These are phyloP conservation scores for Pseudocercospora macadamiae DNA, from an alignment of 2,329 filamentous ascomycete species.

Conservation along the genomic window DNA sequence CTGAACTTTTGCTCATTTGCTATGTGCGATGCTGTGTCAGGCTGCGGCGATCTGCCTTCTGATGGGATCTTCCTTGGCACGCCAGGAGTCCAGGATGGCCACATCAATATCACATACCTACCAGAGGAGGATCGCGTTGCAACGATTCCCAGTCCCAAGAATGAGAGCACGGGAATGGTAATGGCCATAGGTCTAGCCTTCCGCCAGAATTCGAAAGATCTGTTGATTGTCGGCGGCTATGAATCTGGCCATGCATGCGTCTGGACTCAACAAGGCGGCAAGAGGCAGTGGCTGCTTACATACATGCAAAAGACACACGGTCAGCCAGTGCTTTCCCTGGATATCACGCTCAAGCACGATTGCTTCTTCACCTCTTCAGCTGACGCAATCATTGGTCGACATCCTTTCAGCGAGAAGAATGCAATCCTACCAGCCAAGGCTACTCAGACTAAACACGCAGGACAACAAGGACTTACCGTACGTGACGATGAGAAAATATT, in stretches of 20 bases:
- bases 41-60: conserved; percentile 18
- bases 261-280: conserved; percentile 45
- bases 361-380: conserved; percentile 80
- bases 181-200: conserved; percentile 71
- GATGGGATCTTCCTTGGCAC: conserved; percentile 69
- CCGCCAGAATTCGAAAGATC: conserved; percentile 27
- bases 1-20: conserved; percentile 93
- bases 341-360: conserved; percentile 43
- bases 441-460: conserved; percentile 81
- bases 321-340: conserved; percentile 76
- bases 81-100: conserved; percentile 57
- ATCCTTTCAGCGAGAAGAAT: conserved; percentile 56
- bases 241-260: conserved; percentile 77
- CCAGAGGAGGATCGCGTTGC: conserved; percentile 73
- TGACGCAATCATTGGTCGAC: conserved; percentile 77
- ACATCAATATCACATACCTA: conserved; percentile 81
- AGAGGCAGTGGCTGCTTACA: conserved; percentile 57
- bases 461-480: conserved; percentile 79
- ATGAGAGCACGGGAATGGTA: conserved; percentile 72
- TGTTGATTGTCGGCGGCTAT: conserved; percentile 75
- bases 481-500: conserved; percentile 82
- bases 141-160: conserved; percentile 54
- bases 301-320: conserved; percentile 72
- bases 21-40: conserved; percentile 47
- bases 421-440: conserved; percentile 17